Base-by-base conservation (phyloP, 2,329 filamentous ascomycete genomes). In the Plectosphaerella plurivora region DNA sequence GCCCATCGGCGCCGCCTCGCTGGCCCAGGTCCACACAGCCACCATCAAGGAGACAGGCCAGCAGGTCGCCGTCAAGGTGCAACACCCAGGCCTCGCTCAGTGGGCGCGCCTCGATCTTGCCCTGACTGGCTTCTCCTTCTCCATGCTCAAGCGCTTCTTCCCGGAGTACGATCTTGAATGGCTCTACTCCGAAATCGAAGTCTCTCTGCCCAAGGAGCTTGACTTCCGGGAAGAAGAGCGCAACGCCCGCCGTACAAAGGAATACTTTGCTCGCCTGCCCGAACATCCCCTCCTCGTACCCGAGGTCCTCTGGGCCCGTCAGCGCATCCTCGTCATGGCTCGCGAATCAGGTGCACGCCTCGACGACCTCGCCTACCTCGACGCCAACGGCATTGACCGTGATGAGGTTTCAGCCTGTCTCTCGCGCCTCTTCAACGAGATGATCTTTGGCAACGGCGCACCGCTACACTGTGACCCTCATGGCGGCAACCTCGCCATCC, bases 141-240 rank as follows among this genome's bases (percentile, higher is more conserved):
- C 86, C 11, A 94, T 87, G 0, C 74, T 99, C 55, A 96, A 96
- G 70, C 82, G 83, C 53, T 97, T 93, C 76, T 99, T 99, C 65
- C 95, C 95, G 3, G 92, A 97, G 61, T 99, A 99, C 68, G 94
- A 99, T 68, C 78, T 99, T 25, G 92, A 96, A 64, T 99, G 94
- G 94, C 76, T 99, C 10, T 92, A 91, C 1, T 84, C 86, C 8
- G 94, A 99, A 70, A 95, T 99, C 88, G 90, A 97, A 55, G 73
- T 84, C 18, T 97, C 91, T 3, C 73, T 99, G 7, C 94, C 94
- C 0, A 86, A 93, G 65, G 94, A 99, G 69, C 77, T 99, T 50
- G 88, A 99, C 66, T 99, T 99, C 64, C 76, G 83, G 39, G 84
- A 84, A 61, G 94, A 99, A 67, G 94, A 88, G 5, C 72, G 84